Percentiles rank a stretch among this genome's conserved stretches.
Evolutionary conservation across 2,329 filamentous ascomycete species (phyloP).

Genomic region (Trematosphaeria pertusa): DNA sequence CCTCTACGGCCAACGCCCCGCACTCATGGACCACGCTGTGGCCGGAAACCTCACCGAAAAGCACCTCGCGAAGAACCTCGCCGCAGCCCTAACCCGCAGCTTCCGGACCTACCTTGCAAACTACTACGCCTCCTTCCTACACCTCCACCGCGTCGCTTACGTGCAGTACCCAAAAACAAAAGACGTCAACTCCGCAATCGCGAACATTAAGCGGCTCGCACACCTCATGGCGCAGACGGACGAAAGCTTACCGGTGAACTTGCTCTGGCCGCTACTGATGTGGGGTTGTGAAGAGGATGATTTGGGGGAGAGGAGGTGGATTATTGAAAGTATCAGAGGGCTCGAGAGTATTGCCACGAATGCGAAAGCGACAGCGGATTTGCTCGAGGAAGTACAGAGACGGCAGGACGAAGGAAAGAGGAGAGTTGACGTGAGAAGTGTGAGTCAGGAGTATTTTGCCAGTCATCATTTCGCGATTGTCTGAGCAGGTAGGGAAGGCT

Average conservation of each 20-base stretch:
- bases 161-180: slow-evolving; percentile 60
- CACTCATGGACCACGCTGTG: slow-evolving; percentile 64
- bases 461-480: slow-evolving; percentile 62
- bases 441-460: slow-evolving; percentile 56
- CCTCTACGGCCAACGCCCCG: slow-evolving; percentile 59
- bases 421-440: slow-evolving; percentile 48
- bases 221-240: slow-evolving; percentile 55
- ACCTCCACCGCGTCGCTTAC: slow-evolving; percentile 65
- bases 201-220: slow-evolving; percentile 58
- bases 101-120: slow-evolving; percentile 64
- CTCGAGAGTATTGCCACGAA: slow-evolving; percentile 50
- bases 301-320: slow-evolving; percentile 57
- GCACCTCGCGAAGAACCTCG: slow-evolving; percentile 58
- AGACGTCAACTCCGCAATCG: slow-evolving; percentile 57
- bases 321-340: slow-evolving; percentile 56
- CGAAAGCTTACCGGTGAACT: slow-evolving; percentile 61
- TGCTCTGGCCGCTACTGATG: slow-evolving; percentile 66
- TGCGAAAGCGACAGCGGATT: slow-evolving; percentile 49
- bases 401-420: slow-evolving; percentile 46
- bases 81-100: slow-evolving; percentile 59
- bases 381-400: slow-evolving; percentile 49
- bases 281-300: slow-evolving; percentile 63
- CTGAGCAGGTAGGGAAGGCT: too few relatives aligned
- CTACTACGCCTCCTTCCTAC: slow-evolving; percentile 63
- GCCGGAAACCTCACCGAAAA: slow-evolving; percentile 58